Evolutionary conservation across 1,284 basidiomycete species (phyloP), one percentile per base, ranked within the genome.

Genomic region (Ganoderma sinense): DNA sequence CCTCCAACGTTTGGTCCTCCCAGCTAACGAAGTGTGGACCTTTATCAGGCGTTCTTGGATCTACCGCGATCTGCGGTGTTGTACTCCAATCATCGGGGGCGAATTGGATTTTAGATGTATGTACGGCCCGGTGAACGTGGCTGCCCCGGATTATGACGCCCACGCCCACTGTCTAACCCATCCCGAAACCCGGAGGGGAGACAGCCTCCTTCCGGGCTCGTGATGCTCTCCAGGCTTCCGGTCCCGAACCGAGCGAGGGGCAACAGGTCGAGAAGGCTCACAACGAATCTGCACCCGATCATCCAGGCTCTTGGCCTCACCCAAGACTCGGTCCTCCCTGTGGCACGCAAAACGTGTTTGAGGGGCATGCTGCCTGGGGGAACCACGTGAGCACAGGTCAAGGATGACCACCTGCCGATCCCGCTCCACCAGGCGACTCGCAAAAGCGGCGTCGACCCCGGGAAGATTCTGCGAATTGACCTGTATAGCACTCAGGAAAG

Each of bases 51-150:
- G 48, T 26, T 23, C 23, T 53, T 51, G 14, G 23, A 4, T 53
- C 48, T 53, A 14, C 29, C 18, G 29, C 29, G 53, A 20, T 33
- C 20, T 56, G 56, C 10, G 33, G 33, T n/a, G 2, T 4, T 39
- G 20, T n/a, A 13, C 18, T 39, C 33, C 20, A 23, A 23, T 39
- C 31, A 59, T 14, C 31, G 56, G 56, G 3, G 36, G 20, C 39
- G 56, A 59, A 59, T 36, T 59, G 20, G 56, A 59, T 39, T 36
- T 18, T 33, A 59, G 29, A n/a, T 20, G 33, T 29, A n/a, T 20
- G 33, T 29, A 59, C n/a, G 6, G 20, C 20, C 56, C n/a, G 20
- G 20, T 39, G n/a, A 66, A 66, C 65, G 65, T 66, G 65, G 65
- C 65, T 39, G 43, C 65, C 58, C 56, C 48, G n/a, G 29, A 60